Conservation (phyloP, 2,329 filamentous ascomycete species). For the Beauveria asiatica region DNA sequence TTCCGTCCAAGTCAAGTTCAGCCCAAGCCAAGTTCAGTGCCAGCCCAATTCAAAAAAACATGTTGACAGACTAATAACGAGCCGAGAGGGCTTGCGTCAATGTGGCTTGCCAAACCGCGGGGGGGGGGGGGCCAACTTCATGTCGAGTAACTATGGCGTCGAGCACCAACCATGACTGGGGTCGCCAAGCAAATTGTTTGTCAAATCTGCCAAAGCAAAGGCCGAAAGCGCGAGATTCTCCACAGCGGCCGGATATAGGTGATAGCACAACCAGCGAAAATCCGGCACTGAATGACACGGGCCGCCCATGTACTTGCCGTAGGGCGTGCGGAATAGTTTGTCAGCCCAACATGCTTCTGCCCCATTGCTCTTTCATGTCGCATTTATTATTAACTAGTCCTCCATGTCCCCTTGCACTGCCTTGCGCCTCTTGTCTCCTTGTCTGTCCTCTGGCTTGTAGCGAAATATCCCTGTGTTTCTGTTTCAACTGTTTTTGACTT, state of each 20-base stretch:
- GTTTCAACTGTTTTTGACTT: too few relatives aligned
- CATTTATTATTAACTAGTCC: slow-evolving; percentile 4
- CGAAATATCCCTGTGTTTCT: too few relatives aligned
- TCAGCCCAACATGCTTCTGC: background rate
- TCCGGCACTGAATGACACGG: background rate
- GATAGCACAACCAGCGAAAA: background rate
- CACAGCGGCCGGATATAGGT: slow-evolving; percentile 6
- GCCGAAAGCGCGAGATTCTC: slow-evolving; percentile 5
- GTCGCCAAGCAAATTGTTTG: background rate
- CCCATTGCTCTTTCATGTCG: background rate
- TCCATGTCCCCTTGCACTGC: background rate
- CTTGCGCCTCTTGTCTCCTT: background rate
- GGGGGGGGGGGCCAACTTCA: too few relatives aligned
- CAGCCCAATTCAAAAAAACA: too few relatives aligned
- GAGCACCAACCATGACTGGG: background rate
- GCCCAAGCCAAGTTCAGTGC: too few relatives aligned
- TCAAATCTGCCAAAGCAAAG: background rate
- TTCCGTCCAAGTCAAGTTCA: too few relatives aligned
- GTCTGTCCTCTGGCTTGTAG: background rate
- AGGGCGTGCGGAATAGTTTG: background rate
- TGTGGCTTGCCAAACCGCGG: too few relatives aligned
- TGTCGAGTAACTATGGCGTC: background rate
- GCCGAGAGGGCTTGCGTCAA: background rate
- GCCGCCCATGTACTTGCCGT: background rate
- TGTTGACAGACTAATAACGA: too few relatives aligned